Conservation (phyloP, 2,329 filamentous ascomycete species). For the Arthrobotrys pseudoclavata region DNA sequence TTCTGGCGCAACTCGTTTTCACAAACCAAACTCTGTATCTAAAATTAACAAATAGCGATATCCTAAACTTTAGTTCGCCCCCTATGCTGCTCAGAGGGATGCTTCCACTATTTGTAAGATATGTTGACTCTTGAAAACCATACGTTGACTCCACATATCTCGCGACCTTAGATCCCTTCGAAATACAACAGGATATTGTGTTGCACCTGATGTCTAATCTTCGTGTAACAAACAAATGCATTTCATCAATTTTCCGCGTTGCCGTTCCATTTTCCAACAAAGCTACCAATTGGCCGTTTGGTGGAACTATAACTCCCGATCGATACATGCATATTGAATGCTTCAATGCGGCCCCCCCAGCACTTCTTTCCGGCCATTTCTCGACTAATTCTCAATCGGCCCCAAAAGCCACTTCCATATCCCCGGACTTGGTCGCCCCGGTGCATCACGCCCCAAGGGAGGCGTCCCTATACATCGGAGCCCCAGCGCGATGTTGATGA, state of each 20-base stretch:
- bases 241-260: neutral
- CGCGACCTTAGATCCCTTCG: no score
- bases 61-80: no score
- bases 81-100: no score
- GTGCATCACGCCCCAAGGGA: no score
- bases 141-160: no score
- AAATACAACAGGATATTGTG: neutral
- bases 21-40: no score
- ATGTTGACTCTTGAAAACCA: no score
- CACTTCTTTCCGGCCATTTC: neutral
- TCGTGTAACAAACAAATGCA: neutral
- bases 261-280: slow-evolving; percentile 7
- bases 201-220: neutral
- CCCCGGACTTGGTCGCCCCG: neutral
- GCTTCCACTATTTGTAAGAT: no score
- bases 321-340: neutral
- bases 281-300: no score
- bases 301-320: neutral
- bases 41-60: no score
- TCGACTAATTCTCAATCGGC: neutral
- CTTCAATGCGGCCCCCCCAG: slow-evolving; percentile 29
- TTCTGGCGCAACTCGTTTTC: no score
- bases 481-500: neutral
- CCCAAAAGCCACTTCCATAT: neutral
- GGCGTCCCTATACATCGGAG: neutral